These are phyloP conservation scores for Trametes pubescens DNA, from an alignment of 1,284 basidiomycete species.

Conservation along the genomic window DNA sequence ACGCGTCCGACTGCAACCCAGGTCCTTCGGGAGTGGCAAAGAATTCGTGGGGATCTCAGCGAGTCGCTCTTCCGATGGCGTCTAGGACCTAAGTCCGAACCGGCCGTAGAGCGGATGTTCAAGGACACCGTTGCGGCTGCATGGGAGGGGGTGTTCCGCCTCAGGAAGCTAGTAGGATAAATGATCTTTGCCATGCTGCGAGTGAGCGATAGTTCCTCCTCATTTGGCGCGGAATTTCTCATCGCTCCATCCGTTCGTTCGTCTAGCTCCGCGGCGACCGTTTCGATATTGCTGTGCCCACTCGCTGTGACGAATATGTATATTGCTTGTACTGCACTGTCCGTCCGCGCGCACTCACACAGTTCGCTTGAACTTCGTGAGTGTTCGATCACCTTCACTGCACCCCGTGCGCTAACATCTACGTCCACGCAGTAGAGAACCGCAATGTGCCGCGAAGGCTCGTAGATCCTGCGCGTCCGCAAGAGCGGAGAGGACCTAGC, in stretches of 20 bases:
- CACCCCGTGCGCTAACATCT: too few species aligned
- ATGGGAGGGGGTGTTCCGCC: conserved; percentile 28
- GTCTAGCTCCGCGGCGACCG: background rate
- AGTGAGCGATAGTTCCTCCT: background rate
- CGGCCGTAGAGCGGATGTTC: conserved; percentile 23
- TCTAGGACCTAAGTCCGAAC: conserved; percentile 23
- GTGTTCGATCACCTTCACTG: too few species aligned
- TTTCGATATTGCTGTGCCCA: background rate
- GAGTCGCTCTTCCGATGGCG: conserved; percentile 15
- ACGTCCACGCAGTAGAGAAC: too few species aligned
- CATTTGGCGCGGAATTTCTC: background rate
- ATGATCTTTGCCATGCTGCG: background rate
- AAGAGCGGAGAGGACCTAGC: too few species aligned
- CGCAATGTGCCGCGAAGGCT: too few species aligned
- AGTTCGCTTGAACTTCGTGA: too few species aligned
- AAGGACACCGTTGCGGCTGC: conserved; percentile 30
- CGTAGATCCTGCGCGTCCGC: too few species aligned
- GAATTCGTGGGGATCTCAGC: background rate
- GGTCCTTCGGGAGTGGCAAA: background rate
- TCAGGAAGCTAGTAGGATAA: conserved; percentile 16
- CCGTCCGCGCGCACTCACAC: too few species aligned
- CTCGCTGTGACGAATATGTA: background rate
- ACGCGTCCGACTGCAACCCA: conserved; percentile 1
- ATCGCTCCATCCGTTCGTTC: background rate
- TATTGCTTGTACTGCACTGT: background rate